Evolutionary conservation across 2,329 filamentous ascomycete genomes (phyloP), one percentile per base, ranked within the genome.

Genomic region (Cadophora sp.): DNA sequence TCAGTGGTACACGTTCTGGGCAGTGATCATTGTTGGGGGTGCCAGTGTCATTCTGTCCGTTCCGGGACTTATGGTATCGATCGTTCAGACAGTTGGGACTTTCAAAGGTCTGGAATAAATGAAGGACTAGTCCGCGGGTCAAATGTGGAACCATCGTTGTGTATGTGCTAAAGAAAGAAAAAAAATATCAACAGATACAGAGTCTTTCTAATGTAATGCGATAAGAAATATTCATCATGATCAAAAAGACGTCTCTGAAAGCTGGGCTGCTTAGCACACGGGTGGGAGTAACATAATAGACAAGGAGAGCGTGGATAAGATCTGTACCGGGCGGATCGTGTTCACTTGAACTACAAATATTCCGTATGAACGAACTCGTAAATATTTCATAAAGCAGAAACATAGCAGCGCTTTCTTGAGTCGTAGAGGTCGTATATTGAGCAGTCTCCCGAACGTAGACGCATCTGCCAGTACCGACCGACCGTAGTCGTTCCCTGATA

Each of bases 401-500:
- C n/a, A 26, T 22, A 16, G 26, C 22, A 40, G 11, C 22, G 16
- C 50, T 8, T 24, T 14, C 26, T 19, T 43, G 43, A 66, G 50
- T 66, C 56, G 12, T 66, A 51, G 46, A 27, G 34, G 58, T 66
- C 46, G 58, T 58, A 26, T 48, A 62, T 62, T 62, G 61, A 55
- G 53, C 31, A 46, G 59, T 56, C 65, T 63, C 43, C 29, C 29
- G 56, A 67, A 65, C 64, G 31, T 64, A 22, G 40, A 53, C 53
- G 65, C 53, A 53, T 59, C 61, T 40, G 24, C 51, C 34, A 19
- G 46, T 60, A 62, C 22, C 43, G 43, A 48, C 27, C 59, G 37
- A 62, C 48, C 58, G 59, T 58, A 60, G 58, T 24, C 65, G 22
- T 43, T 60, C 62, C 60, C n/a, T 67, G 34, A 58, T 56, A 56